Conservation (phyloP, 2,329 filamentous ascomycete species). For the Fusarium sp. region DNA sequence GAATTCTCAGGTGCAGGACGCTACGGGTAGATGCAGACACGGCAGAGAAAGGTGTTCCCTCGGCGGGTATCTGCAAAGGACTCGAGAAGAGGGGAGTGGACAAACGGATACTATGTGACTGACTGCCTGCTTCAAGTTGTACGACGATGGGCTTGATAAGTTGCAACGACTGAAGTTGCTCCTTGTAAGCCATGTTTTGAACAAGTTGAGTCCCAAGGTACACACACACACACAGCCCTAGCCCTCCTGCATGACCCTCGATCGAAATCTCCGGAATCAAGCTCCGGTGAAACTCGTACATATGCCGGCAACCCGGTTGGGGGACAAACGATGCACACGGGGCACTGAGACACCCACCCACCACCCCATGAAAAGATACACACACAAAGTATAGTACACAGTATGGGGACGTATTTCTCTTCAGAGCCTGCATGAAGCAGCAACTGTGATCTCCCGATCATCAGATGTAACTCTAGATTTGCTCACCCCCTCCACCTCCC, state of each 20-base stretch:
- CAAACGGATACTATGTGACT: background rate
- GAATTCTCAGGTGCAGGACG: slow-evolving; percentile 11
- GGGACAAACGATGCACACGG: background rate
- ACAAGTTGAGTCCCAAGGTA: background rate
- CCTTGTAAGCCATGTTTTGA: background rate
- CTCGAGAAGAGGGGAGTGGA: background rate
- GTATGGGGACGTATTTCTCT: background rate
- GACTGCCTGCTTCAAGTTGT: background rate
- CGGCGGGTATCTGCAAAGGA: background rate
- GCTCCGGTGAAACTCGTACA: background rate
- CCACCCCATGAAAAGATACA: background rate
- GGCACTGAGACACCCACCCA: background rate
- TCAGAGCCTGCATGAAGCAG: background rate
- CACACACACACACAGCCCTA: background rate
- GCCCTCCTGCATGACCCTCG: background rate
- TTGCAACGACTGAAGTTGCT: background rate
- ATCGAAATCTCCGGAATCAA: background rate
- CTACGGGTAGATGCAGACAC: slow-evolving; percentile 17
- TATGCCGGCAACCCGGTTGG: background rate
- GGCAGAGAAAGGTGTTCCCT: background rate
- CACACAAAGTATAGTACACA: background rate
- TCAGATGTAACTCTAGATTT: too few relatives aligned
- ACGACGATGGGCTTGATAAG: background rate
- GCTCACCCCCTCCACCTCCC: background rate
- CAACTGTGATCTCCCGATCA: too few relatives aligned